These are phyloP conservation scores for Aspergillus heteromorphus DNA, from an alignment of 495 filamentous ascomycete species.

Conservation along the genomic window DNA sequence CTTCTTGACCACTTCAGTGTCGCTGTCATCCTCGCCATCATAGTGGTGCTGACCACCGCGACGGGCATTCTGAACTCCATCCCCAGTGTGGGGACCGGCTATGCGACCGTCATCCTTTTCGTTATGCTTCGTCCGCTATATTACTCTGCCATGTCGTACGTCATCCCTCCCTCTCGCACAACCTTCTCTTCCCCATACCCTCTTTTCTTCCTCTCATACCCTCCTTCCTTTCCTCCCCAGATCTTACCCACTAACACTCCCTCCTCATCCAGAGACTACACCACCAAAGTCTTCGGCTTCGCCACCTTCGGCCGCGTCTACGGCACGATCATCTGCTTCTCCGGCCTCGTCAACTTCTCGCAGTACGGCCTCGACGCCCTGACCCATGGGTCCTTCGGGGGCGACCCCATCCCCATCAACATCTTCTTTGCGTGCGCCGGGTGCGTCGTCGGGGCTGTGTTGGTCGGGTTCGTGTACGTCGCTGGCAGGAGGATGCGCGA, in stretches of 20 bases:
- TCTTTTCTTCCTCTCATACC: too few relatives aligned
- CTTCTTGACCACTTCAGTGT: conserved; percentile 70
- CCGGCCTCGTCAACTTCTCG: conserved; percentile 79
- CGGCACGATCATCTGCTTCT: conserved; percentile 82
- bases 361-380: conserved; percentile 76
- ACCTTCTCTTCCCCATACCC: too few relatives aligned
- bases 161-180: conserved; percentile 11
- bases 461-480: conserved; percentile 54
- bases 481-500: conserved; percentile 21
- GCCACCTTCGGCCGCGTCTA: conserved; percentile 91
- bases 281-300: conserved; percentile 93
- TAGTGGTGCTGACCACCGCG: conserved; percentile 67
- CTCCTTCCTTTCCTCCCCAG: too few relatives aligned
- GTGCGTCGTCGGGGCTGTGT: conserved; percentile 52
- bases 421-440: conserved; percentile 56
- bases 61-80: conserved; percentile 79
- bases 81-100: conserved; percentile 65
- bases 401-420: conserved; percentile 78
- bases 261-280: conserved; percentile 58
- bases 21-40: conserved; percentile 56
- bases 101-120: conserved; percentile 73
- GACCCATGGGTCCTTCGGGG: conserved; percentile 65
- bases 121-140: conserved; percentile 49
- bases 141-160: conserved; percentile 50
- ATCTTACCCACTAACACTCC: conserved; percentile 13